These are phyloP conservation scores for Yamadazyma buinensis DNA, from an alignment of 1,139 yeast species.

Conservation along the genomic window DNA sequence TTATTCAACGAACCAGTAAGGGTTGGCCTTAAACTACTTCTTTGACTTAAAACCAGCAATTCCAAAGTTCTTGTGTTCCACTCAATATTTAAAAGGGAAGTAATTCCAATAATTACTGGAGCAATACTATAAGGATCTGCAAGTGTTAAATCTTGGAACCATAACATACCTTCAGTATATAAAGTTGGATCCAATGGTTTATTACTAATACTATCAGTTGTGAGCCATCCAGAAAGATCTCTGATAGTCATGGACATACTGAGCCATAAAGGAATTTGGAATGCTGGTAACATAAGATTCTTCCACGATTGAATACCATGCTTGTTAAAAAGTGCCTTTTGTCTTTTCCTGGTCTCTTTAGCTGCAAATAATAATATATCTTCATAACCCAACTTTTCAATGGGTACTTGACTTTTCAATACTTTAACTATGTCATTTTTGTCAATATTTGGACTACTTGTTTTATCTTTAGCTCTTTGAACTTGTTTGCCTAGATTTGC, in stretches of 20 bases:
- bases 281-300: slow-evolving; percentile 64
- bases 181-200: slow-evolving; percentile 55
- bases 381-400: slow-evolving; percentile 62
- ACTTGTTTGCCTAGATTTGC: slow-evolving; percentile 65
- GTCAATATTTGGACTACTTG: background rate
- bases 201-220: slow-evolving; percentile 42
- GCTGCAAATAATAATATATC: slow-evolving; percentile 70
- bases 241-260: slow-evolving; percentile 73
- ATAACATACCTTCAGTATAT: slow-evolving; percentile 51
- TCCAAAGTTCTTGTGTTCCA: slow-evolving; percentile 62
- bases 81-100: slow-evolving; percentile 75
- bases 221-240: slow-evolving; percentile 70
- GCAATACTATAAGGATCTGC: slow-evolving; percentile 62
- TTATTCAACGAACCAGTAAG: slow-evolving; percentile 59
- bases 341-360: slow-evolving; percentile 75
- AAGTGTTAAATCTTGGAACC: slow-evolving; percentile 58
- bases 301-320: slow-evolving; percentile 79
- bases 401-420: slow-evolving; percentile 18
- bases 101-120: slow-evolving; percentile 68
- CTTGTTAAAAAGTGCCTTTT: slow-evolving; percentile 61
- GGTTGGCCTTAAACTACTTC: slow-evolving; percentile 49
- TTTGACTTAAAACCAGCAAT: slow-evolving; percentile 38
- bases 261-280: slow-evolving; percentile 89
- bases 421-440: slow-evolving; percentile 6
- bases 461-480: slow-evolving; percentile 29